Conservation (phyloP, 306 rosid species). For the Vigna angularis region DNA sequence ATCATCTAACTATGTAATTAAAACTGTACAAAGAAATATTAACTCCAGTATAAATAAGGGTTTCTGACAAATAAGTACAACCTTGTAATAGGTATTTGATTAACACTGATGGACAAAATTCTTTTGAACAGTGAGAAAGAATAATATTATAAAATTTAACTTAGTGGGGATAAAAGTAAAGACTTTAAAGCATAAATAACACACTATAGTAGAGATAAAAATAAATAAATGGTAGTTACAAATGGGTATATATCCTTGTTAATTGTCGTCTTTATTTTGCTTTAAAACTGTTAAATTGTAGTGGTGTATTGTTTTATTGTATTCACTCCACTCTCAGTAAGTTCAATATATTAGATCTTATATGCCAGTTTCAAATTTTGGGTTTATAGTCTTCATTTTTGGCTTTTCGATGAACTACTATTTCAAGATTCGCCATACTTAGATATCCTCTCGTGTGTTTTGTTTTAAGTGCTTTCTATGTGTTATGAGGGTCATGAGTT, state of each 20-base stretch:
- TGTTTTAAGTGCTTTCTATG: not conserved
- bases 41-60: too few relatives aligned
- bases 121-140: not conserved
- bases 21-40: too few relatives aligned
- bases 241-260: not conserved
- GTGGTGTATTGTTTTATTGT: slow-evolving; percentile 1
- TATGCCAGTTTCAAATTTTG: not conserved
- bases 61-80: not conserved
- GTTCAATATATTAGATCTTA: not conserved
- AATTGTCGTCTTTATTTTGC: not conserved
- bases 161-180: not conserved
- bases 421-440: not conserved
- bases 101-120: not conserved
- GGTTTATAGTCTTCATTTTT: too few relatives aligned
- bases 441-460: not conserved
- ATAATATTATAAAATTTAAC: not conserved
- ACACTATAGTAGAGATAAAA: not conserved
- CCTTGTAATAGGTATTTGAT: slow-evolving; percentile 7
- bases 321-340: not conserved
- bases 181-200: not conserved
- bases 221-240: not conserved
- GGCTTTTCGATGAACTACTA: too few relatives aligned
- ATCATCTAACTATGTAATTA: too few relatives aligned
- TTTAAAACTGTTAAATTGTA: not conserved
- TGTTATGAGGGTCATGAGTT: not conserved